Conservation (phyloP, 257 asterid species). For the Anisodus acutangulus region DNA sequence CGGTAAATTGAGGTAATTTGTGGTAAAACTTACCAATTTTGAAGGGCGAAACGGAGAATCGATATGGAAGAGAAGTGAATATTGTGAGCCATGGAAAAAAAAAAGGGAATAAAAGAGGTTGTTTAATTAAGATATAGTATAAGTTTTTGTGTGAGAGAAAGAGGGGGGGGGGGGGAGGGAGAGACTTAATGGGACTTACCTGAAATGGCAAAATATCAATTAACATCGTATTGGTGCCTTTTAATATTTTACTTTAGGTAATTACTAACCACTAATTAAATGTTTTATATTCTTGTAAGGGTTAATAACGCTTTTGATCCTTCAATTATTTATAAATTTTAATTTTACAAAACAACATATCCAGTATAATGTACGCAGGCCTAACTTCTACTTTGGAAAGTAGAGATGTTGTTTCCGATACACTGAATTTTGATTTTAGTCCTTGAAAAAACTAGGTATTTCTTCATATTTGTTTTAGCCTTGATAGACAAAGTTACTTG, state of each 20-base stretch:
- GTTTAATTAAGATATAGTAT: not conserved
- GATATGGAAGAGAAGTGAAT: slow-evolving; percentile 13
- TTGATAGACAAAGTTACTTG: too few species aligned
- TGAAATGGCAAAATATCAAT: slow-evolving; percentile 38
- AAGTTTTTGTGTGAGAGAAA: not conserved
- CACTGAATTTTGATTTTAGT: too few species aligned
- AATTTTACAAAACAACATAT: too few species aligned
- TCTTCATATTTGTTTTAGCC: too few species aligned
- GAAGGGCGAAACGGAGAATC: not conserved
- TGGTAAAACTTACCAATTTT: not conserved
- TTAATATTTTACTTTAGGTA: not conserved
- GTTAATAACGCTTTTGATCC: not conserved
- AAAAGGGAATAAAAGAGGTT: not conserved
- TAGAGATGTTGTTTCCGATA: too few species aligned
- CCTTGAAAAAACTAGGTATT: too few species aligned
- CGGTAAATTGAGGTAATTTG: not conserved
- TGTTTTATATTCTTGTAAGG: not conserved
- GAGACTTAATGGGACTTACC: slow-evolving; percentile 39
- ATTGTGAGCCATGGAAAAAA: slow-evolving; percentile 37
- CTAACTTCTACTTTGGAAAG: too few species aligned
- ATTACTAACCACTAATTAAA: slow-evolving; percentile 30
- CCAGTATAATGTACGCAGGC: too few species aligned
- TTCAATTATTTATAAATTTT: not conserved
- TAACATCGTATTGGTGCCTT: not conserved
- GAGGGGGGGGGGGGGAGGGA: not conserved